These are phyloP conservation scores for Millerozyma miso DNA, from an alignment of 805 yeast genomes.

Conservation along the genomic window DNA sequence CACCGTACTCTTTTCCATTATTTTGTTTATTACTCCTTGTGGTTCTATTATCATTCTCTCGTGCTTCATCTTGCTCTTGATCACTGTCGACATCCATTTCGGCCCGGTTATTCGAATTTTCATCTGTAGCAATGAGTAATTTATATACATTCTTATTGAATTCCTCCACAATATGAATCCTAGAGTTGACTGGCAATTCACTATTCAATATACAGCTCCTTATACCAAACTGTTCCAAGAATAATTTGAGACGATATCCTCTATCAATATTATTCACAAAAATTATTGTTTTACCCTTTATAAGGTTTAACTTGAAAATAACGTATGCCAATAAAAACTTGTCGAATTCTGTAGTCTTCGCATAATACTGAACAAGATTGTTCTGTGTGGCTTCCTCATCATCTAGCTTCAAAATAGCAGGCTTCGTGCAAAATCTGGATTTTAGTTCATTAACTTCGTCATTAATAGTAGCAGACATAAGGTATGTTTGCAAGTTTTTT, in stretches of 20 bases:
- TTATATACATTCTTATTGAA: slow-evolving; percentile 86
- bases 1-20: slow-evolving; percentile 81
- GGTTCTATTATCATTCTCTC: slow-evolving; percentile 9
- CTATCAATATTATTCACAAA: slow-evolving; percentile 95
- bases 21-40: slow-evolving; percentile 17
- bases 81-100: slow-evolving; percentile 32
- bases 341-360: slow-evolving; percentile 83
- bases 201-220: slow-evolving; percentile 84
- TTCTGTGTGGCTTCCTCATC: slow-evolving; percentile 60
- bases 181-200: slow-evolving; percentile 87
- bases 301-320: slow-evolving; percentile 79
- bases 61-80: slow-evolving; percentile 13
- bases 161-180: slow-evolving; percentile 93
- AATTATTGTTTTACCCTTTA: slow-evolving; percentile 85
- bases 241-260: slow-evolving; percentile 87
- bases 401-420: slow-evolving; percentile 76
- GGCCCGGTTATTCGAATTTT: slow-evolving; percentile 56
- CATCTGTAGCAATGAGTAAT: slow-evolving; percentile 92
- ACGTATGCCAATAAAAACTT: slow-evolving; percentile 88
- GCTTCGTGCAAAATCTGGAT: slow-evolving; percentile 70
- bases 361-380: slow-evolving; percentile 79
- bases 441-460: slow-evolving; percentile 81
- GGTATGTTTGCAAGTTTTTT: slow-evolving; percentile 76
- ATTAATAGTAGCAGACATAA: slow-evolving; percentile 94
- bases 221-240: slow-evolving; percentile 91